Base-by-base conservation (phyloP, 371 early-diverging fungal species). In the Mycotypha africana region DNA sequence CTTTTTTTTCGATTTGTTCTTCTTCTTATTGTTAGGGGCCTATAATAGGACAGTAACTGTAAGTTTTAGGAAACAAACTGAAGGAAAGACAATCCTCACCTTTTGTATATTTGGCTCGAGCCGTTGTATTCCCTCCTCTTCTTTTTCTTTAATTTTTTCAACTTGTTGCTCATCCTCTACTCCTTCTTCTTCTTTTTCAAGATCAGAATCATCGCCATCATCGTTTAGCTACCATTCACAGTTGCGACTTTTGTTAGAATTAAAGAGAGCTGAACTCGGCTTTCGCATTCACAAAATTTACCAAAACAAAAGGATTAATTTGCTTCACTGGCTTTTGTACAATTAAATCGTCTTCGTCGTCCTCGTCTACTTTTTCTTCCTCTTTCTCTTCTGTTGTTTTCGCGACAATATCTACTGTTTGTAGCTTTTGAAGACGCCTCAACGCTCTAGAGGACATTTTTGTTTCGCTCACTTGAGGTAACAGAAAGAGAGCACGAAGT, bases 271-370 rank as follows among this genome's bases (percentile, higher is more conserved):
- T 31, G 14, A 12, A 11, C 2, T 3, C 1, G 12, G 10, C 17
- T 31, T 34, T 5, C 24, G 2, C 11, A 20, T 15, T 51, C 21
- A 28, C 34, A 33, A 28, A 28, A 22, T 50, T 47, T 66, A 80
- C 85, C 70, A 88, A 62, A 40, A 79, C 86, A 74, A 88, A 88
- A 53, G 81, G 53, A 56, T 86, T 88, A 4, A 60, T 60, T 26
- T 58, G 46, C 37, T 39, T 56, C 46, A 7, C 47, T 25, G 19
- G 47, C 31, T 42, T 51, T 15, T 31, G 11, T 47, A 42, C 46
- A 37, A 54, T 39, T 32, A 57, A 53, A 14, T 70, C n/a, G n/a
- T n/a, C n/a, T n/a, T n/a, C n/a, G n/a, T n/a, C n/a, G n/a, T n/a
- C n/a, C n/a, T n/a, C n/a, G n/a, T n/a, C n/a, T 8, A 28, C 66